These are phyloP conservation scores for Rhizopogon rudus DNA, from an alignment of 768 basidiomycete species.

Conservation along the genomic window DNA sequence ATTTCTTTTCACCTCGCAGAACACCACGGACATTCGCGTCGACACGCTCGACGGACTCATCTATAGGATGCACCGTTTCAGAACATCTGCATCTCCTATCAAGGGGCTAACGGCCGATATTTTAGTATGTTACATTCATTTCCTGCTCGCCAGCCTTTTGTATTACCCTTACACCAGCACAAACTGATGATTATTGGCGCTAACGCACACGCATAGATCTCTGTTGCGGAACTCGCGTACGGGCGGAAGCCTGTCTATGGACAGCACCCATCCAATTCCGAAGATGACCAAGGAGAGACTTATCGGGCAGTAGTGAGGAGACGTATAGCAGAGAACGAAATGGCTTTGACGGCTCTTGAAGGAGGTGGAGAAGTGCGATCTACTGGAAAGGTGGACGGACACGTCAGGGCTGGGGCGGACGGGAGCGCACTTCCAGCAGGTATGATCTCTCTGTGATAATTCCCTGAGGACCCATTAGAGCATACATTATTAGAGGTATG, in stretches of 20 bases:
- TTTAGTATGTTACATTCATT: constrained; percentile 43
- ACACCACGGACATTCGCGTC: constrained; percentile 46
- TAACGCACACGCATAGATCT: constrained; percentile 33
- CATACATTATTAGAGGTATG: too few relatives aligned
- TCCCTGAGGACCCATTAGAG: too few relatives aligned
- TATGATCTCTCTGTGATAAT: too few relatives aligned
- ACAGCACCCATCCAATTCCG: constrained; percentile 41
- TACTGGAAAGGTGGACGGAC: background rate
- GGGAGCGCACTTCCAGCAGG: too few relatives aligned
- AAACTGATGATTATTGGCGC: constrained; percentile 23
- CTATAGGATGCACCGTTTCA: constrained; percentile 84
- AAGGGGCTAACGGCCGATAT: constrained; percentile 85
- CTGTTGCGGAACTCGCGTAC: constrained; percentile 61
- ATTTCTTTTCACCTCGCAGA: constrained; percentile 33
- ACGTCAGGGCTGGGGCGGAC: too few relatives aligned
- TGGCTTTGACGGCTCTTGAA: background rate
- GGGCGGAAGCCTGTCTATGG: constrained; percentile 43
- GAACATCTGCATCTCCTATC: constrained; percentile 71
- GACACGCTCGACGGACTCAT: constrained; percentile 42
- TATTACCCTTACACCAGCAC: background rate
- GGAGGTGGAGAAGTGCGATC: background rate
- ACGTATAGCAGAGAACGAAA: background rate
- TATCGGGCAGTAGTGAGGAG: constrained; percentile 10
- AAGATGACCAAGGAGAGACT: constrained; percentile 16
- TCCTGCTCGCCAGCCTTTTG: background rate